A percentile compares a stretch with the other conserved stretches of the same genome.
phyloP scores from a whole-genome alignment of 306 rosid genomes.

The Trifolium fragiferum region DNA sequence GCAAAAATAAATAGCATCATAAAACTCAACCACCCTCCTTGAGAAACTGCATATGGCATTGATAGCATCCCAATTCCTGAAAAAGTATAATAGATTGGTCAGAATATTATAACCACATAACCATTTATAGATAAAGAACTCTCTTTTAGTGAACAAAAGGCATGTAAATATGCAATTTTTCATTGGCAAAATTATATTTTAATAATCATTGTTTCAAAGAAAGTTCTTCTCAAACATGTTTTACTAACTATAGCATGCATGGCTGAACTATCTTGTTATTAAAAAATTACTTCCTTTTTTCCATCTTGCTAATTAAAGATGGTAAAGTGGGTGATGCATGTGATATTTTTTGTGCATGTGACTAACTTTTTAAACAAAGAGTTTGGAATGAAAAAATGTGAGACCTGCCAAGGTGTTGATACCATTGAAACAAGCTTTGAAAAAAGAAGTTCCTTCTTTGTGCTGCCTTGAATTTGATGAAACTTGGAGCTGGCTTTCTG shows the following conservation, averaged over 20 bases:
- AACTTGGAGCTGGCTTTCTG: conserved; percentile 47
- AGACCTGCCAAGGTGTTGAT: conserved; percentile 69
- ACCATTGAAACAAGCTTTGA: conserved; percentile 75
- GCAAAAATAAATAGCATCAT: conserved; percentile 55
- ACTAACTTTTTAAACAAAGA: not conserved
- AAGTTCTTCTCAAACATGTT: not conserved
- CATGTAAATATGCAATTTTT: not conserved
- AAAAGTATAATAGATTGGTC: not conserved
- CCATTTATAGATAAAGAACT: not conserved
- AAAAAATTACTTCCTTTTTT: not conserved
- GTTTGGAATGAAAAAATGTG: not conserved
- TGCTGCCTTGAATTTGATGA: conserved; percentile 40
- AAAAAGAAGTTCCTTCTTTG: conserved; percentile 59
- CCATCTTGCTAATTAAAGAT: not conserved
- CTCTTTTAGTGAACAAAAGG: too few species aligned
- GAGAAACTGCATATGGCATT: conserved; percentile 72
- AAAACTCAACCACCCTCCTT: conserved; percentile 83
- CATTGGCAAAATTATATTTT: not conserved
- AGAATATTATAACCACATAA: not conserved
- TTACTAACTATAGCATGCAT: not conserved
- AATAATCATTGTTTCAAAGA: not conserved
- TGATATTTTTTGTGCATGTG: not conserved
- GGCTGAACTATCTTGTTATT: not conserved
- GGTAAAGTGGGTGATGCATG: not conserved
- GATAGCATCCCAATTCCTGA: conserved; percentile 80